Evolutionary conservation across 2,329 filamentous ascomycete species (phyloP).

Genomic region (Epicoccum sorghinum): DNA sequence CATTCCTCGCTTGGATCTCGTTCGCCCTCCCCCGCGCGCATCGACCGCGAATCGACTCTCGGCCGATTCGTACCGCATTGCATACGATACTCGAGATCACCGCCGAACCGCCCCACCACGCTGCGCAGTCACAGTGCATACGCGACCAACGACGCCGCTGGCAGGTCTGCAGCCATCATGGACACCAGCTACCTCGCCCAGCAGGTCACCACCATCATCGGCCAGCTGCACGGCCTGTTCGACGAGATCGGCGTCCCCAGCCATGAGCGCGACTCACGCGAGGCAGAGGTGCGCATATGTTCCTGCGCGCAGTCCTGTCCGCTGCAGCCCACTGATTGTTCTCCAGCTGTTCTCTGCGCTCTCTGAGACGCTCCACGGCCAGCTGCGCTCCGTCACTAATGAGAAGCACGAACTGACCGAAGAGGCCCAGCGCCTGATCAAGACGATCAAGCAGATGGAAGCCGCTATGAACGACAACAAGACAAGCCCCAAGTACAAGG

Average conservation of each 20-base stretch:
- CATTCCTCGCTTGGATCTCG: slow-evolving; percentile 11
- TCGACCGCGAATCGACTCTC: slow-evolving; percentile 2
- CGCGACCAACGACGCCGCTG: slow-evolving; percentile 38
- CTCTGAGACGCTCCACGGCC: slow-evolving; percentile 88
- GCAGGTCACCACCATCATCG: slow-evolving; percentile 93
- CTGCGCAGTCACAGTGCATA: slow-evolving; percentile 42
- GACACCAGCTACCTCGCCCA: slow-evolving; percentile 92
- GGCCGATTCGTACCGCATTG: slow-evolving; percentile 12
- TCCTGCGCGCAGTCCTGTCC: neutral
- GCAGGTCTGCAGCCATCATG: slow-evolving; percentile 60
- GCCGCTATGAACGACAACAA: slow-evolving; percentile 80
- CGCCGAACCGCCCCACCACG: slow-evolving; percentile 25
- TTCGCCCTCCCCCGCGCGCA: slow-evolving; percentile 1
- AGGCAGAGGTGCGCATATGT: slow-evolving; percentile 72
- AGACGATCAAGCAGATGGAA: slow-evolving; percentile 91
- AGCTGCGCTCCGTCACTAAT: slow-evolving; percentile 80
- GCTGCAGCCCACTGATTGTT: slow-evolving; percentile 25
- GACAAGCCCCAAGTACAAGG: slow-evolving; percentile 68
- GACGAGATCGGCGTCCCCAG: slow-evolving; percentile 96
- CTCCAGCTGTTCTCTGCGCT: slow-evolving; percentile 84
- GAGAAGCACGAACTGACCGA: slow-evolving; percentile 93
- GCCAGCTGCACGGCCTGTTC: slow-evolving; percentile 90
- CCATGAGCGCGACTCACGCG: slow-evolving; percentile 89
- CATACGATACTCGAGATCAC: slow-evolving; percentile 28
- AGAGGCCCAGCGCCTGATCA: slow-evolving; percentile 84